Base-by-base conservation (phyloP, 2,329 filamentous ascomycete species). In the Didymella segeticola region DNA sequence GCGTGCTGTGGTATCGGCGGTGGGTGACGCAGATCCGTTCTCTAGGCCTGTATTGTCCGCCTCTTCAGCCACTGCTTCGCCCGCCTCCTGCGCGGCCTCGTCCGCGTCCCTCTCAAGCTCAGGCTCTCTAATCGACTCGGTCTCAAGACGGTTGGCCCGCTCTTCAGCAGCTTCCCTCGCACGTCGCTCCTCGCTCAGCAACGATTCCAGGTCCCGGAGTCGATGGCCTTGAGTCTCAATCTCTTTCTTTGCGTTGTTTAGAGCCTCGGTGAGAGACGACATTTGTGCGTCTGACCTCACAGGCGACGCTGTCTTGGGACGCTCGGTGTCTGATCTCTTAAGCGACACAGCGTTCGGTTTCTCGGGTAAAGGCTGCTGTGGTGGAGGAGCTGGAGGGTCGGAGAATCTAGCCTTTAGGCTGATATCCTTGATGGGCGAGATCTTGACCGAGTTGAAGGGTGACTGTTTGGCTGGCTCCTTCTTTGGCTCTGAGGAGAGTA, bases 361-460 rank as follows among this genome's bases (percentile, higher is more conserved):
- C 71, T 97, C 93, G 1, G 93, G 93, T 5, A 98, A 80, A 12
- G 93, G 93, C 64, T 96, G 93, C 64, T 96, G 92, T 23, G 93
- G 93, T 22, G 93, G 93, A 7, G 93, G 93, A 19, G 93, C 93
- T 4, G 93, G 93, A 43, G 93, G 93, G 53, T 97, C 93, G 1
- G 91, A 95, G 72, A 97, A 98, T 46, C 92, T 85, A 4, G 90
- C 85, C 66, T 95, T 93, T 33, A 87, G 80, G 36, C 60, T 67
- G 33, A 66, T 58, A 68, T 96, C 92, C 61, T 91, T 88, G 39
- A 77, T 70, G 5, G 79, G 78, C 10, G 77, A 75, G 56, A 77
- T 66, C 56, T 68, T 73, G 61, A 79, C 73, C 64, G 79, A 64
- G 20, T 77, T 78, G 33, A 64, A 55, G 5, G 70, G 68, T 1